phyloP scores from a whole-genome alignment of 2,329 filamentous ascomycete genomes.

The Dichotomopilus funicola region DNA sequence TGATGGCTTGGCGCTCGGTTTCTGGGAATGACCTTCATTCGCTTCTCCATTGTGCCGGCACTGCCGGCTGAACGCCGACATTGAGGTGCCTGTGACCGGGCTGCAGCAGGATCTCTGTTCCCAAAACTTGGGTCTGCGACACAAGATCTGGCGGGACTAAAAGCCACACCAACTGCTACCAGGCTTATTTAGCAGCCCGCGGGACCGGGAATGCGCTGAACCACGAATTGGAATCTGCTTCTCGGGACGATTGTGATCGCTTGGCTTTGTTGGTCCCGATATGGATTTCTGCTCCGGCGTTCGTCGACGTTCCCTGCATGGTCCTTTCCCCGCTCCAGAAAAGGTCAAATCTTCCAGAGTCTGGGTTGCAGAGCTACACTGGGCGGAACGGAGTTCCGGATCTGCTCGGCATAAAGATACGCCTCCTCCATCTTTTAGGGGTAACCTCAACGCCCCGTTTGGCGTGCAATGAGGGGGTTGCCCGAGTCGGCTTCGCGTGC shows the following conservation, averaged over 20 bases:
- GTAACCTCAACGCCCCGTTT: too few relatives aligned
- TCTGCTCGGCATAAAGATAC: too few relatives aligned
- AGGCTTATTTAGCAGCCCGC: not conserved
- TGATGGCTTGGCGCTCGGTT: not conserved
- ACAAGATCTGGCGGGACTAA: constrained; percentile 10
- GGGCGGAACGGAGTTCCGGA: too few relatives aligned
- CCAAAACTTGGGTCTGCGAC: constrained; percentile 6
- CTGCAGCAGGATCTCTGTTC: constrained; percentile 5
- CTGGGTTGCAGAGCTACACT: too few relatives aligned
- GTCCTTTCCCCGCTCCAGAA: not conserved
- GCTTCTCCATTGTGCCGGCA: not conserved
- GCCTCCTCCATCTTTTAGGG: too few relatives aligned
- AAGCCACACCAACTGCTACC: constrained; percentile 6
- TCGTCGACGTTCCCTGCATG: not conserved
- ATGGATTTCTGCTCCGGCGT: not conserved
- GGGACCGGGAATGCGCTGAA: not conserved
- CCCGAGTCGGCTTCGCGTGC: too few relatives aligned
- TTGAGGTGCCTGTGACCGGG: not conserved
- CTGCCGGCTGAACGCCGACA: not conserved
- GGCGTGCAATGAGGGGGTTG: too few relatives aligned
- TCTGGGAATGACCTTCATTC: not conserved
- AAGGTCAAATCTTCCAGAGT: too few relatives aligned
- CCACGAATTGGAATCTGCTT: not conserved
- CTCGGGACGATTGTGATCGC: not conserved
- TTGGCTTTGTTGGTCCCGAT: not conserved